Evolutionary conservation across 331 rosid genomes (phyloP), one percentile per base, ranked within the genome.

Genomic region (Telfairia occidentalis): DNA sequence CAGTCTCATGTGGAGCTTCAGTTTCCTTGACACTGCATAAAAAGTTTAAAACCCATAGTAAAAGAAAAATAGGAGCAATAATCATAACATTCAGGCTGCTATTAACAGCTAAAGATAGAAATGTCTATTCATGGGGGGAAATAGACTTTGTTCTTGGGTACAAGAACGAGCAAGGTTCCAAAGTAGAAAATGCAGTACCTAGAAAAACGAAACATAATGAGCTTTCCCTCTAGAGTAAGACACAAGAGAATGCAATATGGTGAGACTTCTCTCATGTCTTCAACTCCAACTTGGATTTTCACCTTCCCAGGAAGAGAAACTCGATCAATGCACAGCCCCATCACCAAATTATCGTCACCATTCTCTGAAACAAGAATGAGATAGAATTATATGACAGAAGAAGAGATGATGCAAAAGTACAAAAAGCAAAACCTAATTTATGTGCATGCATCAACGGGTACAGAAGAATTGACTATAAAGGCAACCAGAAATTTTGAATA

Each of bases 171-270:
- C 10, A 45, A 63, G 28, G 59, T 9, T 49, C 12, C 12, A 38
- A 75, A 63, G 45, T 45, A 34, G 71, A 76, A 28, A 63, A 69
- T 48, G 69, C n/a, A 66, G 52, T 87, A 92, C 98, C 96, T 79
- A 79, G 98, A 94, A 86, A 94, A 84, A 77, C 88, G 84, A 84
- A 87, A 94, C 91, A 94, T 71, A 61, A 86, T 72, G 71, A 94
- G 88, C 66, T 85, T 89, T 73, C 97, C 97, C 72, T 91, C 97
- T 72, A 94, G 83, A 5, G 98, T 94, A 70, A 94, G 92, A 82
- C 96, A 94, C 45, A 91, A 54, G 64, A 94, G 92, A 80, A 89
- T 81, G 80, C 95, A 94, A 82, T 30, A 64, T 23, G 98, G 97
- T 63, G 84, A 85, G 72, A 94, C 86, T 81, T 94, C 96, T 66